phyloP scores from a whole-genome alignment of 2,329 filamentous ascomycete genomes.

The Coniochaeta sp. region DNA sequence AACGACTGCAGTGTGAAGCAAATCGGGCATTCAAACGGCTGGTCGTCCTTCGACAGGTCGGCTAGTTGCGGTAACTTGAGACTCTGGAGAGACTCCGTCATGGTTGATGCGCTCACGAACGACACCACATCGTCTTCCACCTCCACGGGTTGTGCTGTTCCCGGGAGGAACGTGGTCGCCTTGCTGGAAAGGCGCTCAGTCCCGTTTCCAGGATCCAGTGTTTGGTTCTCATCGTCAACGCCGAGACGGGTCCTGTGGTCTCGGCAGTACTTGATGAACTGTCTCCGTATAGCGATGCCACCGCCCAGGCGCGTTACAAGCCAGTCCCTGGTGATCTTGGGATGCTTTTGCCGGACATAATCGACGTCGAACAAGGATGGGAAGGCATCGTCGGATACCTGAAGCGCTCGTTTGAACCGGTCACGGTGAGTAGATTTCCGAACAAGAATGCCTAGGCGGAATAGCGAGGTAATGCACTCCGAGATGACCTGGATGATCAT shows the following conservation, averaged over 20 bases:
- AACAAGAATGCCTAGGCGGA: slow-evolving; percentile 9
- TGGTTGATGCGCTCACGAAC: slow-evolving; percentile 8
- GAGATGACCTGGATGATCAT: slow-evolving; percentile 7
- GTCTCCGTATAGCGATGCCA: slow-evolving; percentile 20
- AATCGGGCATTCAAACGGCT: slow-evolving; percentile 14
- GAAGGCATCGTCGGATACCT: neutral
- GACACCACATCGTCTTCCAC: slow-evolving; percentile 6
- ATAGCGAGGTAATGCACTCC: slow-evolving; percentile 6
- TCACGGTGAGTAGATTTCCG: slow-evolving; percentile 9
- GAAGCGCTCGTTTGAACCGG: slow-evolving; percentile 7
- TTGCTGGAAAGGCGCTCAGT: slow-evolving; percentile 8
- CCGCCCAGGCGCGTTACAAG: slow-evolving; percentile 19
- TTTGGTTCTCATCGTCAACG: neutral
- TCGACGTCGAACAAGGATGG: slow-evolving; percentile 12
- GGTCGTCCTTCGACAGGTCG: slow-evolving; percentile 5
- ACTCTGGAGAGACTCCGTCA: neutral
- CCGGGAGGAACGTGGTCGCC: slow-evolving; percentile 6
- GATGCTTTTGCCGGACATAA: slow-evolving; percentile 12
- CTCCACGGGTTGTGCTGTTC: slow-evolving; percentile 9
- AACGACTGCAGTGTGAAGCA: slow-evolving; percentile 12
- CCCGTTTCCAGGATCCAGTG: neutral
- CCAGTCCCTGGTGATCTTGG: slow-evolving; percentile 10
- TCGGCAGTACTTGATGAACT: slow-evolving; percentile 21
- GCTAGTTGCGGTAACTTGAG: slow-evolving; percentile 7
- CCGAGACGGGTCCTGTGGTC: slow-evolving; percentile 13